A percentile compares a stretch with the other conserved stretches of the same genome.
Evolutionary conservation across 805 yeast genomes (phyloP).

Genomic region (Candida namnaoensis): DNA sequence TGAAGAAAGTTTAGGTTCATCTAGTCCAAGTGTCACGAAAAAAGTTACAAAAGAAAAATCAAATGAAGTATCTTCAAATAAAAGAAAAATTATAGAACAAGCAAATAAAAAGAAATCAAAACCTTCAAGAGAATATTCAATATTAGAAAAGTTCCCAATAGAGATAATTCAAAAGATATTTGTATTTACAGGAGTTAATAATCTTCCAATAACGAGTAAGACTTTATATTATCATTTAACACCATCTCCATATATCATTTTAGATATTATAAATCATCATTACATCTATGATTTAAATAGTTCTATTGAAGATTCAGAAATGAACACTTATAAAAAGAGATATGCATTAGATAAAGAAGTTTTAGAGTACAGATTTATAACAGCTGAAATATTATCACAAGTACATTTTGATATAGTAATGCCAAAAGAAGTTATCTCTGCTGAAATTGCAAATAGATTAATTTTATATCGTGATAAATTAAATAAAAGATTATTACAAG

Average conservation of each 20-base stretch:
- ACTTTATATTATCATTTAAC: conserved; percentile 16
- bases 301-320: neutral
- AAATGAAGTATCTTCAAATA: neutral
- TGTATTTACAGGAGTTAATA: conserved; percentile 25
- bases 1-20: no score
- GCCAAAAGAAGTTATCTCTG: conserved; percentile 5
- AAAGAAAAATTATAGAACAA: neutral
- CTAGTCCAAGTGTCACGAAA: neutral
- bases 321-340: conserved; percentile 3
- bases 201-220: conserved; percentile 26
- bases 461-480: conserved; percentile 6
- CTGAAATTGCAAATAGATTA: conserved; percentile 10
- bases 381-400: conserved; percentile 14
- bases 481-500: conserved; percentile 9
- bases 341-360: conserved; percentile 11
- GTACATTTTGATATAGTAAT: conserved; percentile 17
- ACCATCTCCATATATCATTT: conserved; percentile 17
- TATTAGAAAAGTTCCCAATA: conserved; percentile 28
- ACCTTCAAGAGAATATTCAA: conserved; percentile 1
- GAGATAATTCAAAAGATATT: conserved; percentile 34
- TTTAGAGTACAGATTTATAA: conserved; percentile 14
- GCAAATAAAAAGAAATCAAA: no score
- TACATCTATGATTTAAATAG: conserved; percentile 11
- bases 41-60: neutral
- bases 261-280: conserved; percentile 8